These are phyloP conservation scores for Penicillium verrucosum DNA, from an alignment of 2,329 filamentous ascomycete genomes.

Conservation along the genomic window DNA sequence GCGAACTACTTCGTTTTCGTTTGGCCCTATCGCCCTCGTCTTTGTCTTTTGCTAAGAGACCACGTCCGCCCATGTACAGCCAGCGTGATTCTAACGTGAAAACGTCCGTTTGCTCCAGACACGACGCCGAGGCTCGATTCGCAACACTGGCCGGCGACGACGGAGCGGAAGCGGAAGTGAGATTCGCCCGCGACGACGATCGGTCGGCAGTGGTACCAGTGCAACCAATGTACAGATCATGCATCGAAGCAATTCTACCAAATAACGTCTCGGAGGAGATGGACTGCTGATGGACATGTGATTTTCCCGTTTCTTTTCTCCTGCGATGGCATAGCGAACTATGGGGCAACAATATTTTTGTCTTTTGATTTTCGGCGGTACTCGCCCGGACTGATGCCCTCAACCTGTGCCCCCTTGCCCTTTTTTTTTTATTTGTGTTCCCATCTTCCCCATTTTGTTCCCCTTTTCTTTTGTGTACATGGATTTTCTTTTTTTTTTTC, in stretches of 20 bases:
- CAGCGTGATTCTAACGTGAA: slow-evolving; percentile 48
- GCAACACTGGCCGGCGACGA: slow-evolving; percentile 38
- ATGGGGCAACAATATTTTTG: slow-evolving; percentile 34
- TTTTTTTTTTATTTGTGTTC: slow-evolving; percentile 17
- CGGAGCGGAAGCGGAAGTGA: slow-evolving; percentile 43
- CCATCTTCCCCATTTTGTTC: slow-evolving; percentile 16
- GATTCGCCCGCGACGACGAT: slow-evolving; percentile 42
- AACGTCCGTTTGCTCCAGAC: slow-evolving; percentile 46
- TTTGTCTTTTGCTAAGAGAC: slow-evolving; percentile 43
- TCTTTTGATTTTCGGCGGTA: slow-evolving; percentile 24
- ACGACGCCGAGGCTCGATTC: slow-evolving; percentile 44
- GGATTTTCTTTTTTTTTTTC: slow-evolving; percentile 30
- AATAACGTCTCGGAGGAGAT: slow-evolving; percentile 28
- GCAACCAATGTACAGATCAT: slow-evolving; percentile 35
- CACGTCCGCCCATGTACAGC: slow-evolving; percentile 36
- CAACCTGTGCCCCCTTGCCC: slow-evolving; percentile 16
- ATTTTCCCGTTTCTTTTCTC: slow-evolving; percentile 26
- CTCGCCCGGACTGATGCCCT: slow-evolving; percentile 23
- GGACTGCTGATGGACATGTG: slow-evolving; percentile 21
- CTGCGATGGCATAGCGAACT: slow-evolving; percentile 39
- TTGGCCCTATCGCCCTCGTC: slow-evolving; percentile 17
- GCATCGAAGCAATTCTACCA: slow-evolving; percentile 44
- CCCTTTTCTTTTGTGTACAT: slow-evolving; percentile 41
- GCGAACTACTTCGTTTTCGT: slow-evolving; percentile 19
- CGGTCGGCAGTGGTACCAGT: slow-evolving; percentile 36